Percentiles rank a stretch among this genome's conserved stretches.
These are phyloP conservation scores for Penicillium sp. DNA, from an alignment of 2,329 filamentous ascomycete species.

Conservation along the genomic window DNA sequence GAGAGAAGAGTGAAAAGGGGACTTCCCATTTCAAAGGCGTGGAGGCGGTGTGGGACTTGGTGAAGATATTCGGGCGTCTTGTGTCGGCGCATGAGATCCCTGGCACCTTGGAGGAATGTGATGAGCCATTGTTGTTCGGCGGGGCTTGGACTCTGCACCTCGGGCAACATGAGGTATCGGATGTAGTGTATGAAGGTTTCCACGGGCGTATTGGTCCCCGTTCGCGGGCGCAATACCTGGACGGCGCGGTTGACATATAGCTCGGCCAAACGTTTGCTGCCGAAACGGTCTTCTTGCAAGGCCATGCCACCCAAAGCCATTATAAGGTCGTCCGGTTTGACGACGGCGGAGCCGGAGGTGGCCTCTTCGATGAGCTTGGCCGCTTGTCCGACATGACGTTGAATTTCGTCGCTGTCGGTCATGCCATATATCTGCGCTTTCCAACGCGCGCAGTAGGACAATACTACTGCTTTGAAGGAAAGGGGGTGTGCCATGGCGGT, in stretches of 20 bases:
- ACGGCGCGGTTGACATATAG: constrained; percentile 34
- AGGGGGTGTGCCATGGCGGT: constrained; percentile 37
- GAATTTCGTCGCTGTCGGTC: constrained; percentile 27
- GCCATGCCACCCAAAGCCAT: constrained; percentile 40
- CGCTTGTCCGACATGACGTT: constrained; percentile 30
- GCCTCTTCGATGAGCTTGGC: constrained; percentile 32
- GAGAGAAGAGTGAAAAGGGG: constrained; percentile 44
- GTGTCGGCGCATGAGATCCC: constrained; percentile 37
- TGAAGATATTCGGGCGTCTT: constrained; percentile 28
- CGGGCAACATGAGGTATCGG: constrained; percentile 33
- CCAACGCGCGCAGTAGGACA: constrained; percentile 43
- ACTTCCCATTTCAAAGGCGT: constrained; percentile 39
- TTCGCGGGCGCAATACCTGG: constrained; percentile 33
- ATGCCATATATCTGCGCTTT: constrained; percentile 31
- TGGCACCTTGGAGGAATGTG: constrained; percentile 38
- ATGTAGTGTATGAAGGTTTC: constrained; percentile 39
- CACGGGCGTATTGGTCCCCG: constrained; percentile 25
- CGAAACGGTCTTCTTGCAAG: constrained; percentile 43
- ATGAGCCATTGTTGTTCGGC: constrained; percentile 33
- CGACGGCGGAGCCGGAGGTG: constrained; percentile 17
- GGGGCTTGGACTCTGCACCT: constrained; percentile 7
- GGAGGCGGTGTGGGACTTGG: constrained; percentile 31
- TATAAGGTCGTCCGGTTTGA: constrained; percentile 33
- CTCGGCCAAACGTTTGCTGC: constrained; percentile 29
- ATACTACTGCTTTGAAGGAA: constrained; percentile 39